Evolutionary conservation across 345 rosid species (phyloP).

Genomic region (Salix purpurea): DNA sequence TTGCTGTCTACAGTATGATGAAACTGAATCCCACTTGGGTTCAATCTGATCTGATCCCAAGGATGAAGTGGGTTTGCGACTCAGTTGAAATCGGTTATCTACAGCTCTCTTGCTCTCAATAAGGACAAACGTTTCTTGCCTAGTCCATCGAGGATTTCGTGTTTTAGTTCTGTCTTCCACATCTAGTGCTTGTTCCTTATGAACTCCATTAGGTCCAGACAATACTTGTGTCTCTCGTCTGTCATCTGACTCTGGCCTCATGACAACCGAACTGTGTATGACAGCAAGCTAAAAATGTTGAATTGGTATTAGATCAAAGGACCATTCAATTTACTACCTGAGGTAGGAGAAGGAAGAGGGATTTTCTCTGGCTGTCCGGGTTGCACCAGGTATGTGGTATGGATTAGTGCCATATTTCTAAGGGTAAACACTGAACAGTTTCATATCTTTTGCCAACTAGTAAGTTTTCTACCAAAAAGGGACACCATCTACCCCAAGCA

Average conservation of each 20-base stretch:
- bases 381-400: neutral
- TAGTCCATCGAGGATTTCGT: slow-evolving; percentile 28
- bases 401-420: neutral
- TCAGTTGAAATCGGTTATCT: slow-evolving; percentile 9
- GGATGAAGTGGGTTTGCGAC: slow-evolving; percentile 1
- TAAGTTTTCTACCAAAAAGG: neutral
- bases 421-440: neutral
- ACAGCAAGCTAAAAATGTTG: neutral
- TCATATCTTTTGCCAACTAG: neutral
- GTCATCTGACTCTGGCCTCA: slow-evolving; percentile 8
- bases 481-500: neutral
- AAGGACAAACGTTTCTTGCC: slow-evolving; percentile 27
- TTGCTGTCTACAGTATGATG: slow-evolving; percentile 24
- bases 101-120: slow-evolving; percentile 24
- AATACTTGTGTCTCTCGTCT: neutral
- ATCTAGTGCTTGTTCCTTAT: slow-evolving; percentile 3
- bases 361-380: neutral
- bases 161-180: slow-evolving; percentile 7
- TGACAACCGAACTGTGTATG: neutral
- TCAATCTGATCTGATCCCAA: slow-evolving; percentile 5
- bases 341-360: neutral
- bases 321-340: neutral
- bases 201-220: neutral
- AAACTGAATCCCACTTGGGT: slow-evolving; percentile 32
- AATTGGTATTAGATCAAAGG: neutral